These are phyloP conservation scores for Deuterostichococcus epilithicus DNA, from an alignment of 139 green algal species.

Conservation along the genomic window DNA sequence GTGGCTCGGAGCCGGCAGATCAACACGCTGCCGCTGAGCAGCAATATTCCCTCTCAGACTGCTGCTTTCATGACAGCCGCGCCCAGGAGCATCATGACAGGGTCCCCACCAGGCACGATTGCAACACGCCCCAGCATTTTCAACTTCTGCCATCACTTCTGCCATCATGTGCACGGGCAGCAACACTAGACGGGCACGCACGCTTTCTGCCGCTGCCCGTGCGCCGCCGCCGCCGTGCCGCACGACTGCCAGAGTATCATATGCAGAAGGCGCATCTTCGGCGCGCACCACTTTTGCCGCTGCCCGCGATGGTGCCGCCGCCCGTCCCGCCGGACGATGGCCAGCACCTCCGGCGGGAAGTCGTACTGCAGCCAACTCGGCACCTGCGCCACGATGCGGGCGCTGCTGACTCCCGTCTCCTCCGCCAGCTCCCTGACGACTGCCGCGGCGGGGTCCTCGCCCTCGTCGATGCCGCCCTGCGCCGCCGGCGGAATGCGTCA, in stretches of 20 bases:
- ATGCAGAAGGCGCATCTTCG: background rate
- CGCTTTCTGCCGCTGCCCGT: no score
- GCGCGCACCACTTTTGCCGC: background rate
- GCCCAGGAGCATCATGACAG: no score
- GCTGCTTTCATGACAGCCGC: no score
- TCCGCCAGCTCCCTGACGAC: slow-evolving; percentile 41
- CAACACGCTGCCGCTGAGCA: no score
- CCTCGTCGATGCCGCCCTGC: slow-evolving; percentile 41
- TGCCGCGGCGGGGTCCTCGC: slow-evolving; percentile 35
- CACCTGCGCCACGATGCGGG: slow-evolving; percentile 30
- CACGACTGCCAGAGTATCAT: no score
- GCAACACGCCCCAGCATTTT: background rate
- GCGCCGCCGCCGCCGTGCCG: no score
- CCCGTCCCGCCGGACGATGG: background rate
- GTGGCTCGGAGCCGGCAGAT: no score
- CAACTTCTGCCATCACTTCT: background rate
- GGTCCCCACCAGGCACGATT: background rate
- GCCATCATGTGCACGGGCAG: background rate
- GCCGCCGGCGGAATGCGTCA: background rate
- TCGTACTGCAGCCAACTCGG: slow-evolving; percentile 45
- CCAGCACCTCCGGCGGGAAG: slow-evolving; percentile 23
- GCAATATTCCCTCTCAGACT: no score
- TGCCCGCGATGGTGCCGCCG: background rate
- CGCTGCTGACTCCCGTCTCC: slow-evolving; percentile 45
- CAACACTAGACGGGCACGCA: background rate